Conservation (phyloP, 2,329 filamentous ascomycete genomes). For the Tolypocladium nubicola region DNA sequence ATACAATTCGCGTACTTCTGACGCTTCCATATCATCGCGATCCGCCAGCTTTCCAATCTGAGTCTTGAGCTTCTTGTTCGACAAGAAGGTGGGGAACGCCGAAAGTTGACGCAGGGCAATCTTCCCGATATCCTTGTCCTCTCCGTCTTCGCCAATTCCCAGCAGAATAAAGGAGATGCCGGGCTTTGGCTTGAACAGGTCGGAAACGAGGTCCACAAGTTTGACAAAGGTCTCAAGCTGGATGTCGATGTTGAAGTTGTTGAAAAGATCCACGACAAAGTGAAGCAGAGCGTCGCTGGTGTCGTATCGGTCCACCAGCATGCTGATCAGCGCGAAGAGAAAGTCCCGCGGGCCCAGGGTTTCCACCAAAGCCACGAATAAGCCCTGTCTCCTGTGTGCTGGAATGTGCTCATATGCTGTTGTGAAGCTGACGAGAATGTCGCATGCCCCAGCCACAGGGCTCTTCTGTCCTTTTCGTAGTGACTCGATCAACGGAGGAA, state of each 20-base stretch:
- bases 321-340: conserved; percentile 74
- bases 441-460: conserved; percentile 70
- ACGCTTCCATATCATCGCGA: conserved; percentile 53
- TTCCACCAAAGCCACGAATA: conserved; percentile 77
- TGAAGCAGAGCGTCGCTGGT: conserved; percentile 60
- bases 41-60: conserved; percentile 48
- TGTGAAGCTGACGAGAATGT: conserved; percentile 89
- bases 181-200: conserved; percentile 67
- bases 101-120: conserved; percentile 44
- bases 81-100: conserved; percentile 46
- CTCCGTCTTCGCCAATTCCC: conserved; percentile 37
- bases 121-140: conserved; percentile 37
- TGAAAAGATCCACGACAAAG: conserved; percentile 68
- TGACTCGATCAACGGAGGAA: conserved; percentile 81
- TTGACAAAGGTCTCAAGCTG: conserved; percentile 72
- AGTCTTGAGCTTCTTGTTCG: conserved; percentile 43
- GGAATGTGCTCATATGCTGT: conserved; percentile 96
- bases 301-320: conserved; percentile 84
- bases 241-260: conserved; percentile 60
- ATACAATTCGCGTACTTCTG: conserved; percentile 59
- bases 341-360: conserved; percentile 82
- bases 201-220: conserved; percentile 62
- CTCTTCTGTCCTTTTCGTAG: conserved; percentile 71
- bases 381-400: conserved; percentile 65
- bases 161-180: conserved; percentile 64